Evolutionary conservation across 495 filamentous ascomycete species (phyloP).

Genomic region (Cercophora samala): DNA sequence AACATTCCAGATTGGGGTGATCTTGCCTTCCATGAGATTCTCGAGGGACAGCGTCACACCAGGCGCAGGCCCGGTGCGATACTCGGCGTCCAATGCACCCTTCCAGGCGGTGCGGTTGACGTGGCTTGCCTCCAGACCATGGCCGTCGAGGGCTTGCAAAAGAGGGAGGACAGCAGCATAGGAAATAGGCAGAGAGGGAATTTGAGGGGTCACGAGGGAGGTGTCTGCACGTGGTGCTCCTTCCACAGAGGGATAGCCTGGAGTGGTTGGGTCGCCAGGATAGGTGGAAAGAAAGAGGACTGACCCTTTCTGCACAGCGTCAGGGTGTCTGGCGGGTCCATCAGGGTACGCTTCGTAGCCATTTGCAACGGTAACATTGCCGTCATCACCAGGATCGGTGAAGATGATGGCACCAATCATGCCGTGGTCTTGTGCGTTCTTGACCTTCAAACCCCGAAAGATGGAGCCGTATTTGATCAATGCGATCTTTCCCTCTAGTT

Average conservation of each 20-base stretch:
- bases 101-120: constrained; percentile 71
- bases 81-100: constrained; percentile 69
- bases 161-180: constrained; percentile 75
- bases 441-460: constrained; percentile 82
- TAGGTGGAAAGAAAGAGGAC: constrained; percentile 65
- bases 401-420: constrained; percentile 81
- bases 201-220: constrained; percentile 61
- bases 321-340: constrained; percentile 76
- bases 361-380: constrained; percentile 68
- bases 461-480: constrained; percentile 73
- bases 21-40: constrained; percentile 78
- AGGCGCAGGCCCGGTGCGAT: constrained; percentile 80
- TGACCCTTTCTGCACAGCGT: constrained; percentile 78
- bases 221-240: constrained; percentile 67
- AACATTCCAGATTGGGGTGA: constrained; percentile 80
- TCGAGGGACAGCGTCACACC: constrained; percentile 66
- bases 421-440: constrained; percentile 77
- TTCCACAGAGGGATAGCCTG: constrained; percentile 80
- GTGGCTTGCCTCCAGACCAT: constrained; percentile 67
- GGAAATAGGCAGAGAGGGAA: constrained; percentile 84
- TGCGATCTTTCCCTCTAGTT: constrained; percentile 74
- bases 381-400: constrained; percentile 77
- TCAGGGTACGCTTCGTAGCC: constrained; percentile 68
- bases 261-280: constrained; percentile 65
- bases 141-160: constrained; percentile 73